Base-by-base conservation (phyloP, 139 green algal genomes). In the Zygnema cylindricum region DNA sequence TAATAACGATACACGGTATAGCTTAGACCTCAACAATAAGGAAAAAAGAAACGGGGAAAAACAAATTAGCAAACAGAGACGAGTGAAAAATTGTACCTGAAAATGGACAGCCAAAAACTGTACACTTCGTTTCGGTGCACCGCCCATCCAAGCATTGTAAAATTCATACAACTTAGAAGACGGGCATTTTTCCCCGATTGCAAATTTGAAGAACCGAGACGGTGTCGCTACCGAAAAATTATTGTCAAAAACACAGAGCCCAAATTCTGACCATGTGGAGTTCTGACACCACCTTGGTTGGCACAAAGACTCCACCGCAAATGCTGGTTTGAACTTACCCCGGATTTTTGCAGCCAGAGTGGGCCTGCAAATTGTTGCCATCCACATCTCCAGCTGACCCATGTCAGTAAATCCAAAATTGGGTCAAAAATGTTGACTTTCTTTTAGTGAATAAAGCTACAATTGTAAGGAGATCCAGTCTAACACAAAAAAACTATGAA, bases 221-320 rank as follows among this genome's bases (percentile, higher is more conserved):
- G 41, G 81, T 0, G 81, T 39, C 23, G 25, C 25, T 22, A 86
- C 30, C 36, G 81, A 86, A 69, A 86, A 86, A 30, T 86, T 86
- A 43, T 86, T 86, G 81, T 86, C 81, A 38, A 78, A 86, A 38
- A 81, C 81, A 43, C 81, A 86, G 41, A 86, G 81, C 23, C 81
- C 81, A 38, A 78, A 38, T 38, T 86, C 81, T 38, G 81, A 86
- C 81, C 81, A 86, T 43, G 81, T 69, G 22, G 81, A 79, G 81
- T 86, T 86, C 36, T 86, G 81, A 69, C 81, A 86, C 41, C 25
- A 32, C 7, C 81, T 25, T 40, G 81, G 81, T 69, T 87, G 81
- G 81, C 81, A 87, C 36, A 87, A 32, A 0, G 81, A 81, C 1
- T 87, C 43, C 1, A 87, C 81, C 1, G 23, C 23, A 35, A 87